Evolutionary conservation across 1,139 yeast genomes (phyloP), one percentile per base, ranked within the genome.

Genomic region (Nakaseomyces delphensis): DNA sequence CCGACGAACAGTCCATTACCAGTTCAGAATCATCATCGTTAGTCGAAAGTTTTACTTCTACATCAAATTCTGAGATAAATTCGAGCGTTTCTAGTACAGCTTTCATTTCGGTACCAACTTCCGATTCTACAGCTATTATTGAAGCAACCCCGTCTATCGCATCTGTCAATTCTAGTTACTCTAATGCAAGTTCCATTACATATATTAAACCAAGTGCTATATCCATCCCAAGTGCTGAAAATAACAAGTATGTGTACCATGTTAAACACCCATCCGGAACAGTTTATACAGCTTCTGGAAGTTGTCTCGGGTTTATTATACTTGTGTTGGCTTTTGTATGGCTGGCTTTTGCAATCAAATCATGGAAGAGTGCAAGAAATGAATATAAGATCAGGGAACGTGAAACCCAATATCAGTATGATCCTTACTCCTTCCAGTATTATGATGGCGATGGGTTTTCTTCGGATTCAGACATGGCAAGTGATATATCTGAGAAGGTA

Each of bases 201-300:
- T 19, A 30, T 10, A 13, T 39, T 21, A 36, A 43, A 19, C 33
- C 38, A 13, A 41, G 43, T 19, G 23, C 43, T 13, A 13, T 41
- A 6, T 28, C 13, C 4, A 48, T 54, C 20, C 56, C 55, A 16
- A 37, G 40, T 18, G 41, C 56, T 19, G 65, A 63, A 38, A 55
- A 56, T 42, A 81, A 82, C 62, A 86, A 87, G 11, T 76, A 70
- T 52, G 68, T 82, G 36, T 54, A 67, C 19, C 63, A 68, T 30
- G 65, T 74, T 25, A 59, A 55, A 10, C 68, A 73, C 41, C 79
- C 82, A 1, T 69, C 71, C 43, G 91, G 91, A 1, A 79, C 89
- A 1, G 84, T 82, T 3, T 83, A 82, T 61, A 81, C 83, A 45
- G 83, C 83, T 0, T 79, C 81, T 37, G 93, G 91, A 1, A 70